Conservation (phyloP, 345 rosid genomes). For the Acer yangbiense region DNA sequence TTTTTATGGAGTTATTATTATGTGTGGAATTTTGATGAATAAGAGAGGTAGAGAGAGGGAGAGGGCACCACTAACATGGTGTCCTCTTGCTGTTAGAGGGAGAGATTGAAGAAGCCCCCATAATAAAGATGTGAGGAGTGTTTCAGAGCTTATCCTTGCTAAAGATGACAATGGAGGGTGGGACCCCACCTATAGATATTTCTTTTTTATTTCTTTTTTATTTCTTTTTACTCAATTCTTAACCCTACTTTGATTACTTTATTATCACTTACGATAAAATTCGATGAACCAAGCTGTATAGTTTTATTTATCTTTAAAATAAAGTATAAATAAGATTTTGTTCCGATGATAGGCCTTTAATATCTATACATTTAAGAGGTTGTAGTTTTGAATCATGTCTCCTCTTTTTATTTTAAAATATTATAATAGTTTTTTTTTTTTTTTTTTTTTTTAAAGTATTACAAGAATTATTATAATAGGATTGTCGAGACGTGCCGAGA, state of each 20-base stretch:
- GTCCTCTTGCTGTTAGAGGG: slow-evolving; percentile 33
- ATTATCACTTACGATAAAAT: background rate
- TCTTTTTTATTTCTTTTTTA: slow-evolving; percentile 34
- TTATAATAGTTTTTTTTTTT: too few relatives aligned
- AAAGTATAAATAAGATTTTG: too few relatives aligned
- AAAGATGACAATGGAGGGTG: slow-evolving; percentile 29
- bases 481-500: too few relatives aligned
- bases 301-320: too few relatives aligned
- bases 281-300: background rate
- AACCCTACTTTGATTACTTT: slow-evolving; percentile 10
- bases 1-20: slow-evolving; percentile 20
- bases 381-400: too few relatives aligned
- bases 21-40: slow-evolving; percentile 20
- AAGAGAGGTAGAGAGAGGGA: slow-evolving; percentile 21
- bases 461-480: too few relatives aligned
- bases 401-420: too few relatives aligned
- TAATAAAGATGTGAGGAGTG: background rate
- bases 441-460: too few relatives aligned
- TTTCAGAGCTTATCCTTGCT: slow-evolving; percentile 35
- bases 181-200: slow-evolving; percentile 42
- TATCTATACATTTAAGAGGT: too few relatives aligned
- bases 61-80: slow-evolving; percentile 34
- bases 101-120: background rate
- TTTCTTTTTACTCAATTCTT: background rate
- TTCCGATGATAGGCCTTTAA: too few relatives aligned